Evolutionary conservation across 2,329 filamentous ascomycete species (phyloP).

Genomic region (Nothophoma quercina): DNA sequence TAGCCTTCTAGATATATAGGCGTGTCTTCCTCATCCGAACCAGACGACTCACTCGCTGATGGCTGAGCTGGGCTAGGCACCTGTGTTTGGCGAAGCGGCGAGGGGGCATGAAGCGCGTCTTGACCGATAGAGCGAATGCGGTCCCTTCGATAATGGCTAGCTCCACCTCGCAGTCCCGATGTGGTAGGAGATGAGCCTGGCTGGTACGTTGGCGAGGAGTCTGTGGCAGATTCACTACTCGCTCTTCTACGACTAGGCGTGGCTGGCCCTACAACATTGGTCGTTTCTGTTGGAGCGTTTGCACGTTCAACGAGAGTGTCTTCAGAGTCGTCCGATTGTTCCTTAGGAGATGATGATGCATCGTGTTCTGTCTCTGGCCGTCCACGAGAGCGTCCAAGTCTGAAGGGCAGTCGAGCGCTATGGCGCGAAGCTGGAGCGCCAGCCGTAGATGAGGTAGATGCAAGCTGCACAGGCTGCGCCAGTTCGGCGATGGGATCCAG

Average conservation of each 20-base stretch:
- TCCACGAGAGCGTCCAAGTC: slow-evolving; percentile 20
- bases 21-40: not conserved
- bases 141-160: slow-evolving; percentile 12
- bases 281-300: not conserved
- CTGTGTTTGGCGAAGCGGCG: slow-evolving; percentile 29
- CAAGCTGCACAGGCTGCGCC: not conserved
- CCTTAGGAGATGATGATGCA: not conserved
- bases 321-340: not conserved
- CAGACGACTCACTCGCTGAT: not conserved
- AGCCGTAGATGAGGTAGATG: not conserved
- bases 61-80: slow-evolving; percentile 20
- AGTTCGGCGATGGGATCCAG: not conserved
- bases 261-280: not conserved
- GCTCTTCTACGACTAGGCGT: slow-evolving; percentile 9
- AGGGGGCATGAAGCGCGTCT: slow-evolving; percentile 19
- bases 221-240: slow-evolving; percentile 19
- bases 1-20: slow-evolving; percentile 19
- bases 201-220: slow-evolving; percentile 3
- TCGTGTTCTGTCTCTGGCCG: not conserved
- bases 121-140: slow-evolving; percentile 14
- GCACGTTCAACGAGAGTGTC: not conserved
- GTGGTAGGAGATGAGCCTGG: slow-evolving; percentile 20
- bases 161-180: slow-evolving; percentile 27
- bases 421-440: slow-evolving; percentile 7
- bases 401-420: slow-evolving; percentile 33